Percentiles rank a stretch among this genome's conserved stretches.
Evolutionary conservation across 805 yeast species (phyloP).

Genomic region (Cephaloascus albidus): DNA sequence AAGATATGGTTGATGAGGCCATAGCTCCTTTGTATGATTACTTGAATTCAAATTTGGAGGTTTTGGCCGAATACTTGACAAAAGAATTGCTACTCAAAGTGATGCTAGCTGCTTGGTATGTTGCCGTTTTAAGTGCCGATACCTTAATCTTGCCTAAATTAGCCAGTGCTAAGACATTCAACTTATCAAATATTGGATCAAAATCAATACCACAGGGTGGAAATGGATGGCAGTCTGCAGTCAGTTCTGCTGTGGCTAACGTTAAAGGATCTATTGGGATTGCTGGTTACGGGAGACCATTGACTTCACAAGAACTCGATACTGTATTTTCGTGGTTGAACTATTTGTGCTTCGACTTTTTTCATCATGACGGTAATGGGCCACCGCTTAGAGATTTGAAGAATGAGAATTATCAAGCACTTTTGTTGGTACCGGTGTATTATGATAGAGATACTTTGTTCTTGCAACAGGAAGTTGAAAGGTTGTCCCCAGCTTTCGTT

Average conservation of each 20-base stretch:
- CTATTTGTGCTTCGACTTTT: slow-evolving; percentile 59
- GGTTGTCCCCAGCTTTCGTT: slow-evolving; percentile 44
- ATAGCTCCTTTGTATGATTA: slow-evolving; percentile 69
- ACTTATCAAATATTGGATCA: slow-evolving; percentile 2
- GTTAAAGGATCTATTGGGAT: slow-evolving; percentile 32
- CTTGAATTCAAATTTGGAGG: slow-evolving; percentile 56
- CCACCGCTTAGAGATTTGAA: slow-evolving; percentile 60
- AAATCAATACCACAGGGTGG: slow-evolving; percentile 1
- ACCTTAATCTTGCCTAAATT: slow-evolving; percentile 66
- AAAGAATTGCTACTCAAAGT: slow-evolving; percentile 48
- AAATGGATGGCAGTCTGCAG: slow-evolving; percentile 32
- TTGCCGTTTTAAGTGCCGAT: slow-evolving; percentile 61
- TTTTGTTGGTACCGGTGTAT: slow-evolving; percentile 54
- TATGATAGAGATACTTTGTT: slow-evolving; percentile 42
- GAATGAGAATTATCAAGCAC: slow-evolving; percentile 52
- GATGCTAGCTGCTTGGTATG: slow-evolving; percentile 76
- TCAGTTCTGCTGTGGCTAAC: slow-evolving; percentile 39
- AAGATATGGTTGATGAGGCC: slow-evolving; percentile 48
- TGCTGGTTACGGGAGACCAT: slow-evolving; percentile 43
- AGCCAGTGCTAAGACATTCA: slow-evolving; percentile 24
- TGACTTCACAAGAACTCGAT: slow-evolving; percentile 54
- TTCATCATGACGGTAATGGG: slow-evolving; percentile 75
- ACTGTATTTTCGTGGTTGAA: slow-evolving; percentile 65
- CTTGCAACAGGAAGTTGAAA: slow-evolving; percentile 50
- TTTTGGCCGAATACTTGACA: slow-evolving; percentile 52